phyloP scores from a whole-genome alignment of 129 eudicot genomes.

The Chrysanthemum lavandulifolium region DNA sequence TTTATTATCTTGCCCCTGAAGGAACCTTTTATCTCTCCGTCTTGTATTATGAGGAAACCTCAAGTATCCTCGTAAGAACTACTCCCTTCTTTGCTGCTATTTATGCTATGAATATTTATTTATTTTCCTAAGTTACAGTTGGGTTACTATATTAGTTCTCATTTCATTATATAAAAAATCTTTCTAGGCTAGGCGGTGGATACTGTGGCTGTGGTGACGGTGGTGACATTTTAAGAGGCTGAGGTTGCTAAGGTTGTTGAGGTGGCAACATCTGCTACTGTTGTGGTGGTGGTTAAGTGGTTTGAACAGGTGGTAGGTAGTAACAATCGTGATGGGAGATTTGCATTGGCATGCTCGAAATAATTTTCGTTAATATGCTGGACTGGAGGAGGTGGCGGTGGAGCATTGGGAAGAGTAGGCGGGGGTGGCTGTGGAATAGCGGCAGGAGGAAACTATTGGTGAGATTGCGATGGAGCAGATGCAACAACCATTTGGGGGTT shows the following conservation, averaged over 20 bases:
- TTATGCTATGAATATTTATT: no score
- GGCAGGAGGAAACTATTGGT: slow-evolving; percentile 41
- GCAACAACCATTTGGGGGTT: slow-evolving; percentile 11
- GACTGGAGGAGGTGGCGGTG: slow-evolving; percentile 35
- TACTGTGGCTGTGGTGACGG: slow-evolving; percentile 56
- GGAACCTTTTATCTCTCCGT: no score
- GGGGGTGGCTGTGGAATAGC: slow-evolving; percentile 25
- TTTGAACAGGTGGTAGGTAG: slow-evolving; percentile 60
- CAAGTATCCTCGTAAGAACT: no score
- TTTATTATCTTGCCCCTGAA: no score
- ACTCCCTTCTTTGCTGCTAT: no score
- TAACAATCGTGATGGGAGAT: slow-evolving; percentile 55
- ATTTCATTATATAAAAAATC: no score
- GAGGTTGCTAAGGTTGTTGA: slow-evolving; percentile 15
- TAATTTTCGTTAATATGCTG: slow-evolving; percentile 49
- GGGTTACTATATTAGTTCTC: no score
- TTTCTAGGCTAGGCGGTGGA: slow-evolving; percentile 28
- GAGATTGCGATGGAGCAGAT: slow-evolving; percentile 36
- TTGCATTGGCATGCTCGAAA: slow-evolving; percentile 18
- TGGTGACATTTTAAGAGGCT: slow-evolving; percentile 35
- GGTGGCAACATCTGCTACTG: slow-evolving; percentile 45
- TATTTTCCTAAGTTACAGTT: no score
- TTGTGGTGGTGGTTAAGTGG: slow-evolving; percentile 46
- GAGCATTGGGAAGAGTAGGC: slow-evolving; percentile 52
- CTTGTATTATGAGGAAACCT: no score